Evolutionary conservation across 441 rosid species (phyloP).

Genomic region (Biscutella auriculata): DNA sequence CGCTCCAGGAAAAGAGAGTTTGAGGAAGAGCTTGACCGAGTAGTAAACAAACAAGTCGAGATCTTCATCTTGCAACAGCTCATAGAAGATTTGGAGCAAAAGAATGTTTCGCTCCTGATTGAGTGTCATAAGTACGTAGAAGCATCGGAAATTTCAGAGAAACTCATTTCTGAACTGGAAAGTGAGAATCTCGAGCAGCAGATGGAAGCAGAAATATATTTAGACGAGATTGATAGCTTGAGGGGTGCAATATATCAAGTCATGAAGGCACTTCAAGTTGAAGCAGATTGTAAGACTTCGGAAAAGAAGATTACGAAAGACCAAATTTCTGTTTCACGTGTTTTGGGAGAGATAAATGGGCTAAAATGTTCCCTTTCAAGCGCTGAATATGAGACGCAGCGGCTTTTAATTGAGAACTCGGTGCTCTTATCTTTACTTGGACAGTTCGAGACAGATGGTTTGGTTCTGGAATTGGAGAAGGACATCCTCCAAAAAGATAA

Average conservation of each 20-base stretch:
- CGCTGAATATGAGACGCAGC: slow-evolving; percentile 41
- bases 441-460: slow-evolving; percentile 33
- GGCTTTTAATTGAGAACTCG: slow-evolving; percentile 48
- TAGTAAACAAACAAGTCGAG: slow-evolving; percentile 60
- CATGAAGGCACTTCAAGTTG: slow-evolving; percentile 42
- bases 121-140: slow-evolving; percentile 59
- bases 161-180: slow-evolving; percentile 49
- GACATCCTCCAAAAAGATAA: slow-evolving; percentile 26
- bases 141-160: slow-evolving; percentile 44
- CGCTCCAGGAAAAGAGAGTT: slow-evolving; percentile 60
- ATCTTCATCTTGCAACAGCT: slow-evolving; percentile 50
- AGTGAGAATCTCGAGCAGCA: slow-evolving; percentile 69
- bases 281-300: slow-evolving; percentile 21
- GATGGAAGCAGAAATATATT: slow-evolving; percentile 59
- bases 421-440: slow-evolving; percentile 42
- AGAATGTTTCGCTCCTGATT: slow-evolving; percentile 40
- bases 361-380: slow-evolving; percentile 35
- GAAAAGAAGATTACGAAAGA: slow-evolving; percentile 28
- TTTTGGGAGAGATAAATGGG: slow-evolving; percentile 33
- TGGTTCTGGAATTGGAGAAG: slow-evolving; percentile 31
- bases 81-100: slow-evolving; percentile 51
- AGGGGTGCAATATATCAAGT: slow-evolving; percentile 43
- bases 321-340: slow-evolving; percentile 26
- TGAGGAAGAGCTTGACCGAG: slow-evolving; percentile 64
- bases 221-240: slow-evolving; percentile 56